phyloP scores from a whole-genome alignment of 345 rosid genomes.

The Abelmoschus esculentus region DNA sequence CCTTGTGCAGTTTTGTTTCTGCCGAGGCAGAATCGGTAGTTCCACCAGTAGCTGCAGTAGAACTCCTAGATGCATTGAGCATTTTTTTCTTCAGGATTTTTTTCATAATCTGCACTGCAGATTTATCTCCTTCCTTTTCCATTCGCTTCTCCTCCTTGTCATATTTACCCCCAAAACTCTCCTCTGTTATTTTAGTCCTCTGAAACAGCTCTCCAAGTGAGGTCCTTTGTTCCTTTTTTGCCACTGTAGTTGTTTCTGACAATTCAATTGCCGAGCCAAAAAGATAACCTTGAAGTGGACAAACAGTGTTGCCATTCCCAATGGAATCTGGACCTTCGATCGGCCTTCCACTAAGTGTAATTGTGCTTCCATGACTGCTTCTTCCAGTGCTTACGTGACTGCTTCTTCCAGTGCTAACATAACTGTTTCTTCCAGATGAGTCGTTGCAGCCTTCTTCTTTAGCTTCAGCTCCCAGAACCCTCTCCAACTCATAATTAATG shows the following conservation, averaged over 20 bases:
- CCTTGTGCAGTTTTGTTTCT: conserved; percentile 68
- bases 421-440: conserved; percentile 64
- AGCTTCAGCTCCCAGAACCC: conserved; percentile 56
- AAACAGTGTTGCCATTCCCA: conserved; percentile 40
- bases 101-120: conserved; percentile 49
- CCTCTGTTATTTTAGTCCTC: conserved; percentile 52
- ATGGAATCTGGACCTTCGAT: conserved; percentile 43
- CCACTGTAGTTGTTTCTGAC: conserved; percentile 48
- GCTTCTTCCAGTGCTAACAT: conserved; percentile 64
- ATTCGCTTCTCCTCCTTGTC: conserved; percentile 45
- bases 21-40: conserved; percentile 42
- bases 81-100: conserved; percentile 55
- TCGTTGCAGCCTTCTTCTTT: conserved; percentile 47
- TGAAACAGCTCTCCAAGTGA: conserved; percentile 79
- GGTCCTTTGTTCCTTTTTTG: conserved; percentile 59
- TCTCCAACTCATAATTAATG: conserved; percentile 66
- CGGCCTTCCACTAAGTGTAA: conserved; percentile 62
- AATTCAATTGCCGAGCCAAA: conserved; percentile 64
- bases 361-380: conserved; percentile 71
- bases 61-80: conserved; percentile 45
- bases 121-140: conserved; percentile 58
- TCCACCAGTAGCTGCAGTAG: conserved; percentile 28
- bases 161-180: conserved; percentile 26
- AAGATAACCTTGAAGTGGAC: conserved; percentile 72
- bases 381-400: conserved; percentile 66